phyloP scores from a whole-genome alignment of 139 green algal species.

The Coccomyxa sp. region DNA sequence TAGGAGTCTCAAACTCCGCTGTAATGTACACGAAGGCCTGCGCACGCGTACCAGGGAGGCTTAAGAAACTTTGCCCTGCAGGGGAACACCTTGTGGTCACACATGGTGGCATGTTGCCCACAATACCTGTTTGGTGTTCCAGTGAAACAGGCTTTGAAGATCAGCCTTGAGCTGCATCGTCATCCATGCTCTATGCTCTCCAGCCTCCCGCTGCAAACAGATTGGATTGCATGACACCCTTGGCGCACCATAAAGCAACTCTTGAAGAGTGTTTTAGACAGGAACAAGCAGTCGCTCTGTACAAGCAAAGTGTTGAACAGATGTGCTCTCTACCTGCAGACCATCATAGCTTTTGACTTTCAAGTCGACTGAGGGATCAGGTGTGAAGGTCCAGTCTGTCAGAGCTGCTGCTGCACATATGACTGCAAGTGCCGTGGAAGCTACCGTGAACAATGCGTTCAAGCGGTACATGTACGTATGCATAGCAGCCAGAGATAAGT shows the following conservation, averaged over 20 bases:
- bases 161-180: not conserved
- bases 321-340: not conserved
- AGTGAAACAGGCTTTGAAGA: not conserved
- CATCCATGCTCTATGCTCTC: slow-evolving; percentile 1
- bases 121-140: slow-evolving; percentile 4
- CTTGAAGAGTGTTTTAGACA: not conserved
- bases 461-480: slow-evolving; percentile 3
- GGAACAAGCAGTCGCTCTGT: not conserved
- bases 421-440: not conserved
- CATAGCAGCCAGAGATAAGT: not conserved
- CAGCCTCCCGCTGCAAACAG: not conserved
- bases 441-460: slow-evolving; percentile 4
- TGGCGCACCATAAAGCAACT: not conserved
- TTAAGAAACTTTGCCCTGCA: not conserved
- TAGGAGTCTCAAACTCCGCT: not conserved
- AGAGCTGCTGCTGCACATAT: not conserved
- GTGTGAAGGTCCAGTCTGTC: not conserved
- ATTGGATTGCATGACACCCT: not conserved
- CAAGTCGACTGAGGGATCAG: not conserved
- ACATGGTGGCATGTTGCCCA: not conserved
- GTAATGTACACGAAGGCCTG: slow-evolving; percentile 5
- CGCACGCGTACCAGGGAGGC: not conserved
- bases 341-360: not conserved
- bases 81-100: not conserved
- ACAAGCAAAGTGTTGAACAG: not conserved